A percentile compares a stretch with the other conserved stretches of the same genome.
Conservation (phyloP, 768 basidiomycete genomes). For the Xanthoconium stramineum region DNA sequence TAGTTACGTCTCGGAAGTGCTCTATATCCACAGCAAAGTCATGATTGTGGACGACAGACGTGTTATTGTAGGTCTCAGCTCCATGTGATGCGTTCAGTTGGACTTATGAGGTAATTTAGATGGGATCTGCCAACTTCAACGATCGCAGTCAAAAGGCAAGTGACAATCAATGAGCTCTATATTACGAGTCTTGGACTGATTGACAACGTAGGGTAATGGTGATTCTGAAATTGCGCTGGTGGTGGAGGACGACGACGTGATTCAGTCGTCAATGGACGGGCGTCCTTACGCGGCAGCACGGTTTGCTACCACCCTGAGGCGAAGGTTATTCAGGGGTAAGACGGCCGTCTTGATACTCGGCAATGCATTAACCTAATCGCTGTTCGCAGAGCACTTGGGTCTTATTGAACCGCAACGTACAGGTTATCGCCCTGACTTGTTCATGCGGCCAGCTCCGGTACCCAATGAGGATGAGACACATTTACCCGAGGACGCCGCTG, state of each 20-base stretch:
- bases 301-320: constrained; percentile 81
- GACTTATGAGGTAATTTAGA: constrained; percentile 39
- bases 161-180: neutral
- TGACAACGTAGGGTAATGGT: constrained; percentile 67
- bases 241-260: constrained; percentile 81
- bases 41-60: constrained; percentile 94
- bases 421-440: constrained; percentile 40
- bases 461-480: constrained; percentile 66
- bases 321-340: constrained; percentile 78
- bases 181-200: constrained; percentile 4
- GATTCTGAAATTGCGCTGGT: constrained; percentile 94
- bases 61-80: constrained; percentile 65
- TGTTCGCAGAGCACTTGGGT: constrained; percentile 73
- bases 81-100: neutral
- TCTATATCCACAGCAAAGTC: constrained; percentile 84
- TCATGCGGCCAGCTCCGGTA: constrained; percentile 79
- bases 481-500: constrained; percentile 55
- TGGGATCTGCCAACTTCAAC: constrained; percentile 93
- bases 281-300: constrained; percentile 65
- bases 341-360: neutral
- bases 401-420: constrained; percentile 70
- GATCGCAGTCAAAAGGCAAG: constrained; percentile 77
- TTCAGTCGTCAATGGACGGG: constrained; percentile 78
- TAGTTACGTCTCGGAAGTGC: constrained; percentile 75
- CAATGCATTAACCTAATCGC: constrained; percentile 1